Conservation (phyloP, 2,329 filamentous ascomycete species). For the Botrytis byssoidea region DNA sequence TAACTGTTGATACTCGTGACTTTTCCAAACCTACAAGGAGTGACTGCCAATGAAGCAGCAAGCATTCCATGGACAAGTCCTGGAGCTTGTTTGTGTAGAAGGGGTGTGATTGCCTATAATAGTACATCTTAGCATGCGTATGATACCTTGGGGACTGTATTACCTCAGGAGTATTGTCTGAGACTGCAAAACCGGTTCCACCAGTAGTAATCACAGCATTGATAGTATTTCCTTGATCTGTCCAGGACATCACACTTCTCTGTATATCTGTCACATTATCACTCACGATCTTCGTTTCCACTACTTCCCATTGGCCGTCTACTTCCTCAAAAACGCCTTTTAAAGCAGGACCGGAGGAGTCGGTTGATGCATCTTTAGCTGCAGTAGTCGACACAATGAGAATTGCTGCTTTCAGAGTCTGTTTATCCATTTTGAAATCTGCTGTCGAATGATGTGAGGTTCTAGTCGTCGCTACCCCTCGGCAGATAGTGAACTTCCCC, state of each 20-base stretch:
- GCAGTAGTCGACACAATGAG: slow-evolving; percentile 92
- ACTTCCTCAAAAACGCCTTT: slow-evolving; percentile 69
- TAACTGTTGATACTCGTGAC: slow-evolving; percentile 1
- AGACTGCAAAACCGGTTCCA: slow-evolving; percentile 85
- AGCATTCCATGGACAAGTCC: slow-evolving; percentile 97
- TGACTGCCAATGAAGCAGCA: slow-evolving; percentile 76
- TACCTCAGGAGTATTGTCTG: slow-evolving; percentile 88
- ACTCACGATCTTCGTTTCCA: slow-evolving; percentile 70
- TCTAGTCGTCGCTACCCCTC: slow-evolving; percentile 2
- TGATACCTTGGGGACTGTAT: slow-evolving; percentile 27
- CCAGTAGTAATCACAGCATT: slow-evolving; percentile 88
- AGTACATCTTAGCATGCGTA: slow-evolving; percentile 15
- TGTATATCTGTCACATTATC: slow-evolving; percentile 78
- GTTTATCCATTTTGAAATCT: slow-evolving; percentile 41
- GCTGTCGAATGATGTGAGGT: neutral
- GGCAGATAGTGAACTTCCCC: slow-evolving; percentile 6
- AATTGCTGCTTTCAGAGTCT: slow-evolving; percentile 67
- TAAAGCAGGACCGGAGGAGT: slow-evolving; percentile 68
- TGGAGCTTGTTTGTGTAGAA: slow-evolving; percentile 82
- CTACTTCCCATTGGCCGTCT: slow-evolving; percentile 68
- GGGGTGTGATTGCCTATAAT: slow-evolving; percentile 66
- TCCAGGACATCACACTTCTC: slow-evolving; percentile 67
- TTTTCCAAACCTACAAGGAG: slow-evolving; percentile 67
- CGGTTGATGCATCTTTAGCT: slow-evolving; percentile 72
- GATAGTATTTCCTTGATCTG: slow-evolving; percentile 60